Percentiles rank a stretch among this genome's conserved stretches.
phyloP scores from a whole-genome alignment of 2,329 filamentous ascomycete genomes.

The Corinectria fuckeliana region DNA sequence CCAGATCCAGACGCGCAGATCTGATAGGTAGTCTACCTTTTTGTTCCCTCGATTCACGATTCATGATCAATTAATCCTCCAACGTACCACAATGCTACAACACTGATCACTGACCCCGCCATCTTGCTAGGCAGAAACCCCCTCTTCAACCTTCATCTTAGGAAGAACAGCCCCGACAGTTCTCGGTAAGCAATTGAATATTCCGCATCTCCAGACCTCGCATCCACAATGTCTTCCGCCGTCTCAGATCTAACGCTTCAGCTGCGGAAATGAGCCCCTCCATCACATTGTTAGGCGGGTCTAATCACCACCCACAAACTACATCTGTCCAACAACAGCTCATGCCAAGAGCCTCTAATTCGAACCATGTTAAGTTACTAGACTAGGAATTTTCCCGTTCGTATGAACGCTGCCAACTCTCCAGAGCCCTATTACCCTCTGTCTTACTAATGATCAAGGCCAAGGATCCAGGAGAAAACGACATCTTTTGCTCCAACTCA shows the following conservation, averaged over 20 bases:
- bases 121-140: slow-evolving; percentile 23
- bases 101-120: background rate
- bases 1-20: background rate
- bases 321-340: background rate
- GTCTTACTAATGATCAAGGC: background rate
- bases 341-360: background rate
- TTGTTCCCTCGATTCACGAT: slow-evolving; percentile 6
- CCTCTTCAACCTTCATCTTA: background rate
- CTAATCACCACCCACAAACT: background rate
- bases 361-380: background rate
- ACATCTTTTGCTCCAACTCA: too few species aligned
- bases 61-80: too few species aligned
- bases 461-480: too few species aligned
- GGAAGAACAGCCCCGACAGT: background rate
- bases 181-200: background rate
- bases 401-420: background rate
- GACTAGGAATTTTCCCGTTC: background rate
- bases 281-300: background rate
- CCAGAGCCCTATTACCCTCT: background rate
- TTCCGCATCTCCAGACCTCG: background rate
- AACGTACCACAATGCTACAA: background rate
- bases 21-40: background rate
- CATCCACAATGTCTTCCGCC: background rate
- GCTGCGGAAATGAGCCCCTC: background rate
- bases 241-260: background rate